Evolutionary conservation across 108 stramenopile genomes (phyloP).

Genomic region (Conticribra guillardii): DNA sequence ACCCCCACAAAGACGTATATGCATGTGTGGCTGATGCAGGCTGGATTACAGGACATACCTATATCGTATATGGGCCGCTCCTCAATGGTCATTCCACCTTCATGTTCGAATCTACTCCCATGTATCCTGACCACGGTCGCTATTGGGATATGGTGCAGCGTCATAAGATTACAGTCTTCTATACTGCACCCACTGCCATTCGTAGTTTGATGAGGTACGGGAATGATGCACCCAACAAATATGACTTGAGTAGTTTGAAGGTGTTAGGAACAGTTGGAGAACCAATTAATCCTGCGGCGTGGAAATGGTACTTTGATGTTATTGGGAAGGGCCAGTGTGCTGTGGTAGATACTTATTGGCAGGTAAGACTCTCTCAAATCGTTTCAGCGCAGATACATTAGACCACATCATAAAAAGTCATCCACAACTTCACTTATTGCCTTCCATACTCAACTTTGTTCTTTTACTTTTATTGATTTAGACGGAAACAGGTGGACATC

Average conservation of each 20-base stretch:
- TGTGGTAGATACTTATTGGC: conserved; percentile 99
- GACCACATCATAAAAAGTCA: too few relatives aligned
- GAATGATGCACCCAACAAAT: conserved; percentile 75
- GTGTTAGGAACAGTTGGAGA: conserved; percentile 97
- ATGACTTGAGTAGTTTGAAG: conserved; percentile 87
- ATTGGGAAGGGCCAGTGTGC: conserved; percentile 89
- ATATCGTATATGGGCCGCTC: conserved; percentile 96
- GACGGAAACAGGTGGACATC: conserved; percentile 98
- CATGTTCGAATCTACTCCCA: conserved; percentile 94
- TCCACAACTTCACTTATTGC: too few relatives aligned
- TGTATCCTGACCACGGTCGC: conserved; percentile 88
- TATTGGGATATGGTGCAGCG: conserved; percentile 95
- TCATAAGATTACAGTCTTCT: conserved; percentile 87
- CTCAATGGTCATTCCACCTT: conserved; percentile 93
- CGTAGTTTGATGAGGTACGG: conserved; percentile 96
- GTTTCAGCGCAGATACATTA: neutral
- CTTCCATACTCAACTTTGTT: too few relatives aligned
- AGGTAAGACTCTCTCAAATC: conserved; percentile 28
- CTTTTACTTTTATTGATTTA: too few relatives aligned
- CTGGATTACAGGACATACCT: conserved; percentile 98
- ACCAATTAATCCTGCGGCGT: conserved; percentile 99
- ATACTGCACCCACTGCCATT: conserved; percentile 97
- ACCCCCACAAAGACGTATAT: conserved; percentile 78
- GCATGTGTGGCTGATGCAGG: conserved; percentile 97
- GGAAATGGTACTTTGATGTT: conserved; percentile 97